Conservation (phyloP, 2,329 filamentous ascomycete genomes). For the Passalora sequoiae region DNA sequence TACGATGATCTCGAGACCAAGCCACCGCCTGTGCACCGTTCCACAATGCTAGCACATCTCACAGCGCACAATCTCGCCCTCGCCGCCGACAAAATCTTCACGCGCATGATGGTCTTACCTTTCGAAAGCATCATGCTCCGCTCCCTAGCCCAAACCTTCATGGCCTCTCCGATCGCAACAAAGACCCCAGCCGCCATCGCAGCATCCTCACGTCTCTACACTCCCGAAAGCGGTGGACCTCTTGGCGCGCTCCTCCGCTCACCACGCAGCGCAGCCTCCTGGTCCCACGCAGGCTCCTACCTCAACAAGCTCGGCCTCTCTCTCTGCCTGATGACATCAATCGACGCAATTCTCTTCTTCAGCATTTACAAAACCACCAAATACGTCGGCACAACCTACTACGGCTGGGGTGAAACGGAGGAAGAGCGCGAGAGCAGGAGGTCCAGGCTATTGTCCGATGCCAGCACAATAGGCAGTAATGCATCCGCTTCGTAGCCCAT, state of each 20-base stretch:
- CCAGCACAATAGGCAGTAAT: not conserved
- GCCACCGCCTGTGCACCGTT: conserved; percentile 15
- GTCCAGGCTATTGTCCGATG: not conserved
- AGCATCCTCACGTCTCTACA: conserved; percentile 8
- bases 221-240: conserved; percentile 13
- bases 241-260: not conserved
- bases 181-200: not conserved
- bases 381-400: conserved; percentile 16
- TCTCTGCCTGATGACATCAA: conserved; percentile 16
- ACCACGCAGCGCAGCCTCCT: conserved; percentile 1
- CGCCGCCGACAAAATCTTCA: conserved; percentile 21
- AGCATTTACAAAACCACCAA: conserved; percentile 17
- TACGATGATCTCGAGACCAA: not conserved
- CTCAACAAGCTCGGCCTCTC: conserved; percentile 23
- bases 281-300: conserved; percentile 6
- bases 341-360: conserved; percentile 21
- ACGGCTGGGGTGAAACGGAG: conserved; percentile 19
- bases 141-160: conserved; percentile 18
- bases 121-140: conserved; percentile 25
- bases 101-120: conserved; percentile 21
- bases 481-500: conserved; percentile 2
- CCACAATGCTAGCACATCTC: conserved; percentile 23
- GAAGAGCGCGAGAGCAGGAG: conserved; percentile 4
- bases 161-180: conserved; percentile 12
- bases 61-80: conserved; percentile 21